A percentile compares a stretch with the other conserved stretches of the same genome.
These are phyloP conservation scores for Mrakia gelida DNA, from an alignment of 768 basidiomycete species.

Conservation along the genomic window DNA sequence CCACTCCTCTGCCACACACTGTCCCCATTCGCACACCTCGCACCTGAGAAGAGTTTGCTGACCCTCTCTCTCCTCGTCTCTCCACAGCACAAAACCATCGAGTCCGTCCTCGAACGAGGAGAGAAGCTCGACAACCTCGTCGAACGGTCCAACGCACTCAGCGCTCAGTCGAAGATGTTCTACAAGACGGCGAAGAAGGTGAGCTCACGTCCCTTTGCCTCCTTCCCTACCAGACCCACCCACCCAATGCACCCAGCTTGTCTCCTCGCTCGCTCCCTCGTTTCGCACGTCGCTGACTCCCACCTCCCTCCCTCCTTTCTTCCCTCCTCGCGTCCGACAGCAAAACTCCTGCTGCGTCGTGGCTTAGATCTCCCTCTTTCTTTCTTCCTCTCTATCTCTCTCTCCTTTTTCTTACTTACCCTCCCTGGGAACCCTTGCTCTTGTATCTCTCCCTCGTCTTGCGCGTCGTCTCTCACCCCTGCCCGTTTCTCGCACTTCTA, in stretches of 20 bases:
- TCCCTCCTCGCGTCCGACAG: conserved; percentile 47
- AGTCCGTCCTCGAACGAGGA: conserved; percentile 89
- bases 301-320: conserved; percentile 7
- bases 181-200: conserved; percentile 99
- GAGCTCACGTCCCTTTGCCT: conserved; percentile 36
- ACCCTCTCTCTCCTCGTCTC: neutral
- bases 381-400: neutral
- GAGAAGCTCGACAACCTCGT: conserved; percentile 96
- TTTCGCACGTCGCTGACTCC: neutral
- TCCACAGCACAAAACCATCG: conserved; percentile 94
- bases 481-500: neutral
- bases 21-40: neutral
- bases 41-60: neutral
- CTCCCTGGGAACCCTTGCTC: neutral
- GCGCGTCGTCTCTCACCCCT: neutral
- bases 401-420: neutral
- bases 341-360: conserved; percentile 94
- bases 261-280: too few relatives aligned
- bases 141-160: conserved; percentile 82
- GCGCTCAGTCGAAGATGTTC: conserved; percentile 92
- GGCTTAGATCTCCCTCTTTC: conserved; percentile 39
- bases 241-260: too few relatives aligned
- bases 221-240: too few relatives aligned
- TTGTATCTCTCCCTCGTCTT: neutral
- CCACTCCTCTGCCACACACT: neutral